Conservation (phyloP, 306 rosid species). For the Prinsepia uniflora region DNA sequence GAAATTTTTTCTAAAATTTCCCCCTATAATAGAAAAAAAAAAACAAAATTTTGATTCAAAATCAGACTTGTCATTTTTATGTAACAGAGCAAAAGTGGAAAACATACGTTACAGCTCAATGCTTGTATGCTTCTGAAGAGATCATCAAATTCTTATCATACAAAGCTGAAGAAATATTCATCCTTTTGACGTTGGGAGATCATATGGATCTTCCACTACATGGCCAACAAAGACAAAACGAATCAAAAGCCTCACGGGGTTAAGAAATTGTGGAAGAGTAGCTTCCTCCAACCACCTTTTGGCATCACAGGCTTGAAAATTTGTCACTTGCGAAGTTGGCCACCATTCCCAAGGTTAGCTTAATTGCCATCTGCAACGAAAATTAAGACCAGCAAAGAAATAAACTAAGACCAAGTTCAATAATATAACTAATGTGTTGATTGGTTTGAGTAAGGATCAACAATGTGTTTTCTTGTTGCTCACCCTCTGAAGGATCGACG, state of each 20-base stretch:
- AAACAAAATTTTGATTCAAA: background rate
- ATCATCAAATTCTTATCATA: constrained; percentile 4
- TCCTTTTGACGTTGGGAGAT: constrained; percentile 10
- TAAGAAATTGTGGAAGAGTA: constrained; percentile 3
- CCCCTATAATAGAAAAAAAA: too few species aligned
- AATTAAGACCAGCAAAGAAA: too few species aligned
- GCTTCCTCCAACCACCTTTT: background rate
- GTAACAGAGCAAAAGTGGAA: background rate
- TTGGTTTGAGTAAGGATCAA: background rate
- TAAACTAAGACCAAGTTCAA: background rate
- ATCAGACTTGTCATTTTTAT: background rate
- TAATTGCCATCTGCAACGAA: constrained; percentile 22
- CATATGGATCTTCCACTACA: constrained; percentile 13
- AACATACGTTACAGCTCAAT: background rate
- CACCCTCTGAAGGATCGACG: constrained; percentile 75
- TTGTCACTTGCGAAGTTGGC: background rate
- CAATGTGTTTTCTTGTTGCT: constrained; percentile 15
- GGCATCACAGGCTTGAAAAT: background rate
- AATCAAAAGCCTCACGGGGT: background rate
- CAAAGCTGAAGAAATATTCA: constrained; percentile 11
- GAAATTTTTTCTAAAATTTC: too few species aligned
- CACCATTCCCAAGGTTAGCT: background rate
- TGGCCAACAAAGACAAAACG: background rate
- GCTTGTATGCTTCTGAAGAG: constrained; percentile 5
- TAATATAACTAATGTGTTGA: background rate